Percentiles rank a stretch among this genome's conserved stretches.
Conservation (phyloP, 306 rosid genomes). For the Inga oerstediana region DNA sequence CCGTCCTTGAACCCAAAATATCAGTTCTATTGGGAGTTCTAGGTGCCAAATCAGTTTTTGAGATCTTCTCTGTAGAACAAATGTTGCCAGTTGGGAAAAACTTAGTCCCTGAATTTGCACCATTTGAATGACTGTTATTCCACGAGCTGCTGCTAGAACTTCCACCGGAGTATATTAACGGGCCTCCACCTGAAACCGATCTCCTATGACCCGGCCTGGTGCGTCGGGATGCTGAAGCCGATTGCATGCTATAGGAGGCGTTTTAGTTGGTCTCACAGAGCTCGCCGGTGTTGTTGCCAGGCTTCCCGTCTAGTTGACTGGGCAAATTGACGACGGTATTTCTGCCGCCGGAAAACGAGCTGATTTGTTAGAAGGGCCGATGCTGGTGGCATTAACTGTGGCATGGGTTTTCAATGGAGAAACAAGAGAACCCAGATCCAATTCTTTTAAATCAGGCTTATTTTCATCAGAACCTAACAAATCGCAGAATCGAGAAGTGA, state of each 20-base stretch:
- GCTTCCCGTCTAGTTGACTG: slow-evolving; percentile 42
- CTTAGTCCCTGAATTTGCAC: slow-evolving; percentile 36
- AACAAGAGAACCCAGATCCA: slow-evolving; percentile 68
- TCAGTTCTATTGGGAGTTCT: slow-evolving; percentile 58
- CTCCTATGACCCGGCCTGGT: slow-evolving; percentile 74
- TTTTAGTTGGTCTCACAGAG: slow-evolving; percentile 46
- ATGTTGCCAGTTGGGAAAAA: slow-evolving; percentile 69
- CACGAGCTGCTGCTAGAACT: slow-evolving; percentile 29
- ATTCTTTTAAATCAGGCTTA: slow-evolving; percentile 68
- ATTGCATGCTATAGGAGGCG: slow-evolving; percentile 40
- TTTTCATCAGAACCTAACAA: slow-evolving; percentile 44
- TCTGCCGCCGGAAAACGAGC: slow-evolving; percentile 48
- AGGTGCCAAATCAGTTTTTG: slow-evolving; percentile 45
- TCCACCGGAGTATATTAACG: slow-evolving; percentile 73
- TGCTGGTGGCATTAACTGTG: slow-evolving; percentile 12
- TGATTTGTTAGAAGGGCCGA: slow-evolving; percentile 33
- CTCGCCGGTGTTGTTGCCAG: slow-evolving; percentile 53
- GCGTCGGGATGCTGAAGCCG: slow-evolving; percentile 33
- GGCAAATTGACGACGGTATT: slow-evolving; percentile 37
- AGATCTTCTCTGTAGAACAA: slow-evolving; percentile 64
- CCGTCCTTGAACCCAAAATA: slow-evolving; percentile 72
- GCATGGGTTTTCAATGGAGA: slow-evolving; percentile 47
- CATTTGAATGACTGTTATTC: slow-evolving; percentile 36
- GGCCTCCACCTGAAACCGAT: slow-evolving; percentile 77
- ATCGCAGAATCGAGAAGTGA: slow-evolving; percentile 42